These are phyloP conservation scores for Podospora fimiseda DNA, from an alignment of 495 filamentous ascomycete species.

Conservation along the genomic window DNA sequence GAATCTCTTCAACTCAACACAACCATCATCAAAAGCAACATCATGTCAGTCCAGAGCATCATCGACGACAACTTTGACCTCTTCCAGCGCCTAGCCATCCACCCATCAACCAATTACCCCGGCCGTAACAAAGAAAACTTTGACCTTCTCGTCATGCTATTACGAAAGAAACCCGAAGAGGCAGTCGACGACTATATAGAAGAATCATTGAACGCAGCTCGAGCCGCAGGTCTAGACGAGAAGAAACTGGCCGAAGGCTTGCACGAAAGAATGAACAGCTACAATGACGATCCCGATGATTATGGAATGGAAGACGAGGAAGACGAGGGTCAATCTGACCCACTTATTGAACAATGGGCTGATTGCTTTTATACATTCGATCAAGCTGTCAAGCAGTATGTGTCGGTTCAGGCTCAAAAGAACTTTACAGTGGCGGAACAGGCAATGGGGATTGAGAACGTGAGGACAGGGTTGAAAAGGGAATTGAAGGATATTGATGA, in stretches of 20 bases:
- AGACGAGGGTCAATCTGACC: slow-evolving; percentile 30
- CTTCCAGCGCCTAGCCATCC: slow-evolving; percentile 56
- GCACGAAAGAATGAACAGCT: slow-evolving; percentile 20
- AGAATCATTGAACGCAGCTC: slow-evolving; percentile 27
- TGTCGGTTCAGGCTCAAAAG: slow-evolving; percentile 44
- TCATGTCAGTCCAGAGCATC: slow-evolving; percentile 53
- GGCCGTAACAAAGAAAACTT: slow-evolving; percentile 59
- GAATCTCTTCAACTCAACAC: slow-evolving; percentile 63
- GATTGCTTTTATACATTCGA: slow-evolving; percentile 35
- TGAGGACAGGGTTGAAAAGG: slow-evolving; percentile 60
- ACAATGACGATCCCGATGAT: slow-evolving; percentile 19
- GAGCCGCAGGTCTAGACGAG: slow-evolving; percentile 13
- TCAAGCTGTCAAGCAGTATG: slow-evolving; percentile 33
- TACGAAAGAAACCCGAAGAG: slow-evolving; percentile 73
- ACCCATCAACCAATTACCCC: slow-evolving; percentile 71
- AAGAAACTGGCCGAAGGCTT: slow-evolving; percentile 14
- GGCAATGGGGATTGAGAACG: slow-evolving; percentile 58
- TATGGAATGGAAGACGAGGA: slow-evolving; percentile 20
- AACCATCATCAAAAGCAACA: slow-evolving; percentile 57
- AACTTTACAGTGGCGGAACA: slow-evolving; percentile 63
- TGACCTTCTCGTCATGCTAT: slow-evolving; percentile 48
- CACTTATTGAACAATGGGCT: slow-evolving; percentile 36
- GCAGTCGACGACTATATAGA: slow-evolving; percentile 62
- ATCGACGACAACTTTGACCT: slow-evolving; percentile 53
- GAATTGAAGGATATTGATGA: slow-evolving; percentile 50